Evolutionary conservation across 2,329 filamentous ascomycete genomes (phyloP).

Genomic region (Blastomyces parvus): DNA sequence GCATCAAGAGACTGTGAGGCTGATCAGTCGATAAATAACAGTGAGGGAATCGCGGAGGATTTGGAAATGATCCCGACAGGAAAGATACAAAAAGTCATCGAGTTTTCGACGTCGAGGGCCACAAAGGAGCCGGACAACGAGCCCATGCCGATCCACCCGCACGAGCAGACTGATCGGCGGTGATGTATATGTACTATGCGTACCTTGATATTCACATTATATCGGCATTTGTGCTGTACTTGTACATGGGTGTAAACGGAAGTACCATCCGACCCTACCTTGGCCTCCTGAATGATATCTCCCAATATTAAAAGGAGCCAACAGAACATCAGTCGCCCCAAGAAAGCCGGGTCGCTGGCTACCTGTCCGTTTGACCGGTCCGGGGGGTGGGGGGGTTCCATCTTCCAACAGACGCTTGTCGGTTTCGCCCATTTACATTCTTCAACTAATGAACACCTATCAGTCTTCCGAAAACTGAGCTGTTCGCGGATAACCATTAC

Average conservation of each 20-base stretch:
- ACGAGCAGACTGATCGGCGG: neutral
- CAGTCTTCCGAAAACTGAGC: neutral
- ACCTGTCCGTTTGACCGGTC: neutral
- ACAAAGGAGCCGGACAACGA: neutral
- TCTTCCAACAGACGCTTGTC: neutral
- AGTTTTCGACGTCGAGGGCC: neutral
- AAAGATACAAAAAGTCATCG: constrained; percentile 1
- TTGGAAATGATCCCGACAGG: neutral
- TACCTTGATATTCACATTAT: neutral
- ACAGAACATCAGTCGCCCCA: neutral
- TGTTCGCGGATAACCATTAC: neutral
- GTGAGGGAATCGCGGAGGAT: neutral
- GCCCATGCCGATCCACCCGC: neutral
- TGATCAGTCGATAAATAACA: neutral
- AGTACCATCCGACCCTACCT: neutral
- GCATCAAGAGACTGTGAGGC: neutral
- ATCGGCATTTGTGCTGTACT: neutral
- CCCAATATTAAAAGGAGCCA: neutral
- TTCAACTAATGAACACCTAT: neutral
- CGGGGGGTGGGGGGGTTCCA: neutral
- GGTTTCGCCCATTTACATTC: neutral
- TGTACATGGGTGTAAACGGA: neutral
- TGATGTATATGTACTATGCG: neutral
- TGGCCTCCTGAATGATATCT: neutral
- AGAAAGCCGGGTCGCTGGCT: neutral